These are phyloP conservation scores for Naganishia albida DNA, from an alignment of 1,284 basidiomycete genomes.

Conservation along the genomic window DNA sequence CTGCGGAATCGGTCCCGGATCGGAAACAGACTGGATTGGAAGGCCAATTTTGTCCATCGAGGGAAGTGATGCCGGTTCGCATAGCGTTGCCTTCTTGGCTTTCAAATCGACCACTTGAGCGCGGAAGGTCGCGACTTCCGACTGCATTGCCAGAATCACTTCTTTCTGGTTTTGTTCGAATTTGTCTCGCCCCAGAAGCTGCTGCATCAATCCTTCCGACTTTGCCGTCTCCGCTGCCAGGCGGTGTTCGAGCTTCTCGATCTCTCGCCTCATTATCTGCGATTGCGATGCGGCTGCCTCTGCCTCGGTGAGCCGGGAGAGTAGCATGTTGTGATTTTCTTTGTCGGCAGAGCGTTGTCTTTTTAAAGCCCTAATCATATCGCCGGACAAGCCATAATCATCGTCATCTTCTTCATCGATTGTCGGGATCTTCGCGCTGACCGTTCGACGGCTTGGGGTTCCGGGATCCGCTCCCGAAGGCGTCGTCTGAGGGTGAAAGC, in stretches of 20 bases:
- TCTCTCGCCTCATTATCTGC: conserved; percentile 20
- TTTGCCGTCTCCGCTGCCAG: conserved; percentile 4
- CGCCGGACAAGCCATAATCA: conserved; percentile 31
- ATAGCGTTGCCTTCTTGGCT: neutral
- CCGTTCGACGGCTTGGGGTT: conserved; percentile 43
- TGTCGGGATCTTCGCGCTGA: conserved; percentile 46
- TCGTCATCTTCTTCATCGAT: conserved; percentile 33
- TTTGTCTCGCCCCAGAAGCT: conserved; percentile 16
- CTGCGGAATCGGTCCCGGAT: neutral
- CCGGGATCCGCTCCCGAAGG: conserved; percentile 32
- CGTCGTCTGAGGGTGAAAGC: conserved; percentile 40
- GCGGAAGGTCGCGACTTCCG: neutral
- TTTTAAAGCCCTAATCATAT: conserved; percentile 13
- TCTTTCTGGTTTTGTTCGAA: conserved; percentile 1
- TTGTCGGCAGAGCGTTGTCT: conserved; percentile 31
- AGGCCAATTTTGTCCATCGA: conserved; percentile 10
- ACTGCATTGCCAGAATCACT: neutral
- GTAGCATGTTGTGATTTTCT: conserved; percentile 31
- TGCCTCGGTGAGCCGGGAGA: conserved; percentile 35
- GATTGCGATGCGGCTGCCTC: conserved; percentile 31
- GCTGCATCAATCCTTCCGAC: conserved; percentile 17
- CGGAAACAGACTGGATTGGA: conserved; percentile 17
- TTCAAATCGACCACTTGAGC: conserved; percentile 2
- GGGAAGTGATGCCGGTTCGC: conserved; percentile 6
- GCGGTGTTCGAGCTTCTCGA: conserved; percentile 22